Evolutionary conservation across 805 yeast genomes (phyloP).

Genomic region (Cyberlindnera maritima): DNA sequence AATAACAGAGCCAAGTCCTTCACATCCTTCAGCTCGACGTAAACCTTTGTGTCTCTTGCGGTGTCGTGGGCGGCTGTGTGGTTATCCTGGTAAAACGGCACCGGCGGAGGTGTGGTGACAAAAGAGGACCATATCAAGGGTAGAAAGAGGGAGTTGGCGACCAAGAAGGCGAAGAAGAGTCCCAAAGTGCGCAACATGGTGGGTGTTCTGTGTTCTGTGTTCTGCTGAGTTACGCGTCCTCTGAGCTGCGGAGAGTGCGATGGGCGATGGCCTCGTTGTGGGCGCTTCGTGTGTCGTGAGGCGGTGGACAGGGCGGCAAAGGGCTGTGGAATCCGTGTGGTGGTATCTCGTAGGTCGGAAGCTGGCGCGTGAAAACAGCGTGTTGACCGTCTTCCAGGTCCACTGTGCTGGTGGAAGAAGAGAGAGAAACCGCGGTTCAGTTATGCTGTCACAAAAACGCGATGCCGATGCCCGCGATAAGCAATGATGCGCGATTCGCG

Average conservation of each 20-base stretch:
- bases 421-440: not conserved
- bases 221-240: too few relatives aligned
- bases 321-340: too few relatives aligned
- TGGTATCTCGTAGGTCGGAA: too few relatives aligned
- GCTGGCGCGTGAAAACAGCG: too few relatives aligned
- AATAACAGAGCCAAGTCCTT: not conserved
- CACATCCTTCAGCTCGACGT: conserved; percentile 1
- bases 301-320: too few relatives aligned
- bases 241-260: too few relatives aligned
- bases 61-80: too few relatives aligned
- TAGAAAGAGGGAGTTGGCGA: conserved; percentile 5
- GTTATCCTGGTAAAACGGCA: too few relatives aligned
- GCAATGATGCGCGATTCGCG: not conserved
- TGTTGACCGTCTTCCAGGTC: too few relatives aligned
- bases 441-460: not conserved
- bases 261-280: too few relatives aligned
- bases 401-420: too few relatives aligned
- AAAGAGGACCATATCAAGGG: conserved; percentile 7
- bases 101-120: not conserved
- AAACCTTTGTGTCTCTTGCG: not conserved
- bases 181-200: conserved; percentile 6
- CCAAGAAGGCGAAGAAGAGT: conserved; percentile 2
- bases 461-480: not conserved
- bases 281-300: too few relatives aligned
- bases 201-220: not conserved